A percentile compares a stretch with the other conserved stretches of the same genome.
These are phyloP conservation scores for Zalaria obscura DNA, from an alignment of 2,329 filamentous ascomycete species.

Conservation along the genomic window DNA sequence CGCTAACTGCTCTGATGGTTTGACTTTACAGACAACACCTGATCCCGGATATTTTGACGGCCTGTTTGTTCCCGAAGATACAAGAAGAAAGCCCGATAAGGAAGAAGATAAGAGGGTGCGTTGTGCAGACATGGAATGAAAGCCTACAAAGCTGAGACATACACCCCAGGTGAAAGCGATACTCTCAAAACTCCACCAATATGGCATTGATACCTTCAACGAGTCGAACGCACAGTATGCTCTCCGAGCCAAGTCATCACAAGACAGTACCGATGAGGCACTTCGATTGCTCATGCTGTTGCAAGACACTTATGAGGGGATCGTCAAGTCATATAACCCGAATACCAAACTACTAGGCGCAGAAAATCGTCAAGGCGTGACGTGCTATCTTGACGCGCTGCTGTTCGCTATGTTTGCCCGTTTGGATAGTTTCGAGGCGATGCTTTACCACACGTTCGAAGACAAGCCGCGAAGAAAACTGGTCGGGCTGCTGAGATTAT, in stretches of 20 bases:
- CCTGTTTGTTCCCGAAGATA: constrained; percentile 48
- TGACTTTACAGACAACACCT: constrained; percentile 1
- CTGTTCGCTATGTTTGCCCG: constrained; percentile 94
- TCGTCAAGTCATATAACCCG: constrained; percentile 61
- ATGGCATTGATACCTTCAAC: constrained; percentile 42
- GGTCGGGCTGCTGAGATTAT: constrained; percentile 66
- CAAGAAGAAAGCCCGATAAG: constrained; percentile 38
- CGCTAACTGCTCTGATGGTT: constrained; percentile 1
- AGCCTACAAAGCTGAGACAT: neutral
- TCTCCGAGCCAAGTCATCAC: constrained; percentile 46
- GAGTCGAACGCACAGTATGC: constrained; percentile 50
- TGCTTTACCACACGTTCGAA: constrained; percentile 66
- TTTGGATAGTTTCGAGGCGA: constrained; percentile 80
- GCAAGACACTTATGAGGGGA: constrained; percentile 67
- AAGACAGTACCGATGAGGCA: constrained; percentile 59
- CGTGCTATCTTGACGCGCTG: constrained; percentile 86
- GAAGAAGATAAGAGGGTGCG: constrained; percentile 39
- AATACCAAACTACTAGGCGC: constrained; percentile 64
- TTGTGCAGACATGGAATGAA: neutral
- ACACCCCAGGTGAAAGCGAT: constrained; percentile 34
- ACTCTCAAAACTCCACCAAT: constrained; percentile 34
- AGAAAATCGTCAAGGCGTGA: constrained; percentile 71
- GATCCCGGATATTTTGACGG: constrained; percentile 43
- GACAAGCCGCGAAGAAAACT: constrained; percentile 61
- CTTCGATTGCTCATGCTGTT: constrained; percentile 65